Evolutionary conservation across 139 green algal genomes (phyloP), one percentile per base, ranked within the genome.

Genomic region (Coelastrella sp.): DNA sequence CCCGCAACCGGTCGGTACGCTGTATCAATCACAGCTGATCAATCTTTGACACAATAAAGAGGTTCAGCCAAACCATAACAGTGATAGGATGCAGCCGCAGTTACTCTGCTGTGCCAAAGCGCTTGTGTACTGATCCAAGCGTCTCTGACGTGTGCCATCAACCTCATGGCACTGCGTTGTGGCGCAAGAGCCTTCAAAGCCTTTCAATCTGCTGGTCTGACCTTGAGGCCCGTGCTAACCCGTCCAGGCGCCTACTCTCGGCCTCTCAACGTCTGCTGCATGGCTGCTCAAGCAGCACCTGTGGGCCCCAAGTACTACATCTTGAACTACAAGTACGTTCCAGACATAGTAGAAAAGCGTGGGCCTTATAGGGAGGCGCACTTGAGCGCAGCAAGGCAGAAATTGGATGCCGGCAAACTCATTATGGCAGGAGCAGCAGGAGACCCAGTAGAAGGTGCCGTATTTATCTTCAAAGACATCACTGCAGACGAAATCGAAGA

Each of bases 331-430:
- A 82, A n/a, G 35, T 82, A 64, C 27, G 90, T 96, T 0, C 83
- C 92, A 5, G 92, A 97, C 62, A 96, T 97, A 30, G 50, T 96
- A 17, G 91, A 96, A 72, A 96, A 94, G 88, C 85, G 94, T 0
- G 91, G 88, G 1, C 94, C 94, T 1, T 51, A 34, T 41, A 82
- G 94, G n/a, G 92, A 90, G 17, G 84, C 78, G 0, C 94, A 97
- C 79, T 73, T 97, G 8, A 87, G 87, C 0, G 90, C 82, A 25
- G 92, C 91, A 13, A 88, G 92, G 63, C 82, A 92, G 48, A 83
- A 94, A 90, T 88, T 92, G 30, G 89, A 94, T 23, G 78, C 84
- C 4, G 90, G 91, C 25, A 94, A 95, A 81, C 87, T 96, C 37
- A 78, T 95, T 30, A 86, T 95, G 88, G 94, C 89, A 34, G 94